A percentile compares a stretch with the other conserved stretches of the same genome.
These are phyloP conservation scores for Pouteria glomerata DNA, from an alignment of 148 eudicot genomes.

Conservation along the genomic window DNA sequence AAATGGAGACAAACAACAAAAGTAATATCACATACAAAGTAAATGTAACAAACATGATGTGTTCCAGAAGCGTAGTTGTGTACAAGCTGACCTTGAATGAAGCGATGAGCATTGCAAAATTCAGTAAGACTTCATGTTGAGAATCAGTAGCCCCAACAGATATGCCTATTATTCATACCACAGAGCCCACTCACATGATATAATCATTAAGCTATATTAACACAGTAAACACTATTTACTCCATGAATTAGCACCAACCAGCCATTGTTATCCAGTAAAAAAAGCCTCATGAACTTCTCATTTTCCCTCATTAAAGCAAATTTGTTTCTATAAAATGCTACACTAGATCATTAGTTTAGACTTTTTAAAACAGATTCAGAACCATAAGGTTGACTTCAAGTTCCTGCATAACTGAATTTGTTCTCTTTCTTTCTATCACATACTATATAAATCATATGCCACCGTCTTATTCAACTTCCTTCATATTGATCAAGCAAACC, in stretches of 20 bases:
- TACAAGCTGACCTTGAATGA: conserved; percentile 1
- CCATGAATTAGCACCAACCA: too few relatives aligned
- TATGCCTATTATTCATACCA: neutral
- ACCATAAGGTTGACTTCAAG: neutral
- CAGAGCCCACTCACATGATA: neutral
- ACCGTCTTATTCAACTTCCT: neutral
- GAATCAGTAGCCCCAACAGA: neutral
- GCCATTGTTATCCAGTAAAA: too few relatives aligned
- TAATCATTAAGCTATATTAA: neutral
- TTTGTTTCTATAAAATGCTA: neutral
- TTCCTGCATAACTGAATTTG: neutral
- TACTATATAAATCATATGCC: neutral
- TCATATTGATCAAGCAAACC: neutral
- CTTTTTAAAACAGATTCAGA: neutral
- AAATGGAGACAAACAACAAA: too few relatives aligned
- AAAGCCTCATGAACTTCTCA: neutral
- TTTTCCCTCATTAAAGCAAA: neutral
- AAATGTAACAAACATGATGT: neutral
- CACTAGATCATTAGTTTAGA: neutral
- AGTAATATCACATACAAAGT: neutral
- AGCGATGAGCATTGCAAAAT: neutral
- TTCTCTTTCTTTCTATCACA: neutral
- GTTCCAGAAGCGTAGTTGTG: neutral
- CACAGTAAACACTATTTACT: too few relatives aligned
- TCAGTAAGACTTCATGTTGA: neutral